phyloP scores from a whole-genome alignment of 805 yeast species.

The Pichia membranifaciens region DNA sequence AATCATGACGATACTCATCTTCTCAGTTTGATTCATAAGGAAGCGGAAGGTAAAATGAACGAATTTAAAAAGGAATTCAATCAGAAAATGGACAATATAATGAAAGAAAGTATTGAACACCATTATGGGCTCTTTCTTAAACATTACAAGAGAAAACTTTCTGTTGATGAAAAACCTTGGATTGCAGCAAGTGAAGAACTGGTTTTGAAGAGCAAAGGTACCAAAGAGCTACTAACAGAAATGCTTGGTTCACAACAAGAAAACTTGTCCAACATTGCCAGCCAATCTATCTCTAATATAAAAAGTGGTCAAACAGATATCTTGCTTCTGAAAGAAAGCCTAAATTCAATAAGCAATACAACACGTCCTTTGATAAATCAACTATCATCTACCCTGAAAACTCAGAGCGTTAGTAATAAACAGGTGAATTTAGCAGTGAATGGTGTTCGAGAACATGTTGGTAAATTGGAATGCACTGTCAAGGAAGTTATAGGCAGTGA shows the following conservation, averaged over 20 bases:
- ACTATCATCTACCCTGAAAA: neutral
- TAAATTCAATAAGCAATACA: too few relatives aligned
- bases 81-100: neutral
- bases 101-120: neutral
- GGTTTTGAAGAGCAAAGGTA: neutral
- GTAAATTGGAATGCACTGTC: neutral
- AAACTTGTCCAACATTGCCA: neutral
- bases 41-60: neutral
- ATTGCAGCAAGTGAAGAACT: neutral
- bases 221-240: neutral
- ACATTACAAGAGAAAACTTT: neutral
- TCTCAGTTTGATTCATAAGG: neutral
- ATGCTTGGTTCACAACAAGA: neutral
- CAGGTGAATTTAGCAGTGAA: neutral
- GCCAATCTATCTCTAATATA: too few relatives aligned
- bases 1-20: neutral
- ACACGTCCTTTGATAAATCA: neutral
- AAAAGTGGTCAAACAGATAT: too few relatives aligned
- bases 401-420: neutral
- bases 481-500: neutral
- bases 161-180: neutral
- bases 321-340: too few relatives aligned
- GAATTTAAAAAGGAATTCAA: slow-evolving; percentile 4
- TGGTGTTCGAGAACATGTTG: neutral
- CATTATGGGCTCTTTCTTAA: neutral